Conservation (phyloP, 2,329 filamentous ascomycete species). For the Tricladium varicosporioides region DNA sequence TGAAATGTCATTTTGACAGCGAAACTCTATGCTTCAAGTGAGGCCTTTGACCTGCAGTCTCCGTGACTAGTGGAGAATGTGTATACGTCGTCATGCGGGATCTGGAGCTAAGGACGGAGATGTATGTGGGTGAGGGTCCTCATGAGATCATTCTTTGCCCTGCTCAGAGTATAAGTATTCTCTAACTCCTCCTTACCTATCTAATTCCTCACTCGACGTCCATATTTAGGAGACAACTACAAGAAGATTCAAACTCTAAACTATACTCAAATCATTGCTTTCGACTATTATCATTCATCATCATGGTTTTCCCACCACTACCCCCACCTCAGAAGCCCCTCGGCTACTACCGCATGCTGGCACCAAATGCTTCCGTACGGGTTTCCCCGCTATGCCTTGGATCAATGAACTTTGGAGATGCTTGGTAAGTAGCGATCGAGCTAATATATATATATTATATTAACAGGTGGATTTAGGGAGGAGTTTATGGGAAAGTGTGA, state of each 20-base stretch:
- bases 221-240: not conserved
- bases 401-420: constrained; percentile 62
- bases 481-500: constrained; percentile 62
- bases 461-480: constrained; percentile 38
- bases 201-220: too few species aligned
- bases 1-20: too few species aligned
- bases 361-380: constrained; percentile 61
- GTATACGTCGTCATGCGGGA: not conserved
- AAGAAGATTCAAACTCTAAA: not conserved
- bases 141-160: not conserved
- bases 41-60: not conserved
- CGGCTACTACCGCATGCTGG: constrained; percentile 63
- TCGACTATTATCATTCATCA: not conserved
- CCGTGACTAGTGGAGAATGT: not conserved
- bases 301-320: constrained; percentile 23
- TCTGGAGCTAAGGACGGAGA: constrained; percentile 4
- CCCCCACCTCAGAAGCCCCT: constrained; percentile 54
- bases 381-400: constrained; percentile 68
- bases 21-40: not conserved
- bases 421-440: constrained; percentile 38
- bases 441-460: not conserved
- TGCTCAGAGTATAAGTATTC: not conserved
- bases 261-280: not conserved
- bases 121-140: not conserved
- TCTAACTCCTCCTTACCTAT: not conserved